Evolutionary conservation across 1,139 yeast species (phyloP), one percentile per base, ranked within the genome.

Genomic region (Suhomyces kunorum): DNA sequence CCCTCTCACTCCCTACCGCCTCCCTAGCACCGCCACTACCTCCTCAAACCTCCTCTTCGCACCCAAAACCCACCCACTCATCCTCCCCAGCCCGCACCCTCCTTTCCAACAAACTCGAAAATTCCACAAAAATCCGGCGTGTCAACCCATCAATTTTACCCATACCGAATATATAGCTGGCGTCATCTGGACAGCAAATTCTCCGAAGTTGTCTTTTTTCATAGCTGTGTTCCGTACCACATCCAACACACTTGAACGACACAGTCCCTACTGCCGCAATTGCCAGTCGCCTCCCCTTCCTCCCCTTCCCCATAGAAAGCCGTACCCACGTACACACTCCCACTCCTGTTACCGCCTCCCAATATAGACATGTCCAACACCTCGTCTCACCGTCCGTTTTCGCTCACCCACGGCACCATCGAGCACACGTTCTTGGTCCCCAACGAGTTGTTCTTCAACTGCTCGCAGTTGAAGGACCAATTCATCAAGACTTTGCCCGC

Each of bases 391-490:
- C 71, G 77, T 55, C 96, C 98, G 32, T 77, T 92, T 59, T 84
- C 84, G 45, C 76, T 92, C 55, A 70, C 81, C 46, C 95, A 88
- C 59, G 97, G 97, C 43, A 69, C 87, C 29, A 79, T 90, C 46
- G 98, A 92, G 70, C 89, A 89, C 64, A 83, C 92, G 28, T 71
- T 90, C 41, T 75, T 90, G 56, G 92, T 92, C 43, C 96, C 98
- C 36, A 82, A 94, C 34, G 78, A 81, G 43, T 74, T 83, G 44
- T 86, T 87, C 59, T 80, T 87, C 58, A 79, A 82, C 55, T 87
- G 87, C 59, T 83, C 92, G 46, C 96, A 90, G 67, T 76, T 94
- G 54, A 84, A 87, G 56, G 95, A 89, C 52, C 95, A 83, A 61
- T 92, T 92, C 61, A 70, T 68, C 56, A 85, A 87, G 60, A 71